Evolutionary conservation across 306 rosid genomes (phyloP).

Genomic region (barrel medic (Medicago truncatula)): MtrunA17r5.0-ANR NC_053043.1:14199001-14199500

Average conservation of each 20-base stretch:
- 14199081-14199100: slow-evolving; percentile 67
- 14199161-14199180: slow-evolving; percentile 91
- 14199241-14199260: slow-evolving; percentile 39
- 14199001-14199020: slow-evolving; percentile 99
- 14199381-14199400: neutral
- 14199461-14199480: neutral
- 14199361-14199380: neutral
- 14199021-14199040: slow-evolving; percentile 99
- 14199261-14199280: slow-evolving; percentile 27
- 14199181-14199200: slow-evolving; percentile 94
- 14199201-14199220: slow-evolving; percentile 85
- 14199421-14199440: neutral
- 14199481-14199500: slow-evolving; percentile 15
- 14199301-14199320: slow-evolving; percentile 8
- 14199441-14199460: too few species aligned
- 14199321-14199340: slow-evolving; percentile 24
- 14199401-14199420: neutral
- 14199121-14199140: slow-evolving; percentile 22
- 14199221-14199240: slow-evolving; percentile 92
- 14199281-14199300: slow-evolving; percentile 10
- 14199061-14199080: slow-evolving; percentile 86
- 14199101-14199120: slow-evolving; percentile 31
- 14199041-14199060: slow-evolving; percentile 99
- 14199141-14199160: slow-evolving; percentile 24
- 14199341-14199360: slow-evolving; percentile 1